These are phyloP conservation scores for Bipolaris cookei DNA, from an alignment of 2,329 filamentous ascomycete genomes.

Conservation along the genomic window DNA sequence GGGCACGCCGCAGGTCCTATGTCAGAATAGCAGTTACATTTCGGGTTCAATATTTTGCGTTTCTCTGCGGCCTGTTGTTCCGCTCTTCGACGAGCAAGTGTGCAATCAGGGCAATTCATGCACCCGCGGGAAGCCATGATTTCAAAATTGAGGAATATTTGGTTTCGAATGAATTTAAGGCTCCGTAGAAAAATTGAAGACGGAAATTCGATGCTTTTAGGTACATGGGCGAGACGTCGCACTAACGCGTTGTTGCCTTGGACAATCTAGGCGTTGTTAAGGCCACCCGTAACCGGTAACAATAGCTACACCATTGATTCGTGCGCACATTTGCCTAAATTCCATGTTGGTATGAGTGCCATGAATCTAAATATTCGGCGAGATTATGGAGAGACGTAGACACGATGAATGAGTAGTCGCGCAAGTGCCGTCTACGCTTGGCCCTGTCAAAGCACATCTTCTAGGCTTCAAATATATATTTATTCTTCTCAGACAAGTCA, in stretches of 20 bases:
- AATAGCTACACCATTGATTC: background rate
- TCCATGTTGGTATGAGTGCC: background rate
- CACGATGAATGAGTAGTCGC: too few relatives aligned
- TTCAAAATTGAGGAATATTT: background rate
- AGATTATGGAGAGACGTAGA: too few relatives aligned
- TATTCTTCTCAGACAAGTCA: background rate
- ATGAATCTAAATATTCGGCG: background rate
- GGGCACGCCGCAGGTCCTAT: background rate
- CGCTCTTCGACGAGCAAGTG: background rate
- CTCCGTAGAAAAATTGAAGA: too few relatives aligned
- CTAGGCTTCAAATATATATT: background rate
- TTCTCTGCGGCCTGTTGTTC: background rate
- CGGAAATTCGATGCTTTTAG: background rate
- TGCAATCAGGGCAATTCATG: background rate
- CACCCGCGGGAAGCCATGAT: background rate
- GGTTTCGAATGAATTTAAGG: background rate
- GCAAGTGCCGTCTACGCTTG: background rate
- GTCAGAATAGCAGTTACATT: background rate
- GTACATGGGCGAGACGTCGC: background rate
- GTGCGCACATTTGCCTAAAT: background rate
- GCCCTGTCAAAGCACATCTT: background rate
- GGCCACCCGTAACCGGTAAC: background rate
- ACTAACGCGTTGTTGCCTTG: background rate
- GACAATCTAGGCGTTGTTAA: background rate
- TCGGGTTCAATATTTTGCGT: background rate